Percentiles rank a stretch among this genome's conserved stretches.
Conservation (phyloP, 345 rosid genomes). For the Bruguiera gymnorhiza region DNA sequence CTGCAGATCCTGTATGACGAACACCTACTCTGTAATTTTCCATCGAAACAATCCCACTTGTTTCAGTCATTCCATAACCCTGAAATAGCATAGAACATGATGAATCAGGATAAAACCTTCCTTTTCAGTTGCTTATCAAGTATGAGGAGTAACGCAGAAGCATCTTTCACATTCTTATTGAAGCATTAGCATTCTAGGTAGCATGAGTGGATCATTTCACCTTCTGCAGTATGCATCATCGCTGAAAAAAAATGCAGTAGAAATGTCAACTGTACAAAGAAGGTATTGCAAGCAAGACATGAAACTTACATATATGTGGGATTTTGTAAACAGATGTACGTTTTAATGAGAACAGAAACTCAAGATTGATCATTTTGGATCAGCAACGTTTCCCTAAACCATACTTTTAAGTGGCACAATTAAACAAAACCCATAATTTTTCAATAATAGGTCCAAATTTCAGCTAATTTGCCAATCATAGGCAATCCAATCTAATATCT, state of each 20-base stretch:
- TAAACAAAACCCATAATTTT: no score
- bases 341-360: no score
- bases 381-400: no score
- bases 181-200: not conserved
- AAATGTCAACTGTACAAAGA: no score
- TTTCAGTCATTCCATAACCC: conserved; percentile 97
- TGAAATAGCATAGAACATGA: conserved; percentile 30
- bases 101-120: conserved; percentile 10
- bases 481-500: not conserved
- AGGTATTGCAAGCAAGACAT: no score
- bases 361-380: no score
- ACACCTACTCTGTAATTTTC: conserved; percentile 47
- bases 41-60: conserved; percentile 55
- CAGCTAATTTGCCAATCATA: not conserved
- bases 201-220: not conserved
- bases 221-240: not conserved
- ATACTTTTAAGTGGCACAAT: no score
- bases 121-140: not conserved
- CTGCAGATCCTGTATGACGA: conserved; percentile 66
- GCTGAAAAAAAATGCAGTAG: no score
- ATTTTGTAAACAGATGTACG: no score
- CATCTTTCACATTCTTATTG: not conserved
- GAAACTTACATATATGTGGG: no score
- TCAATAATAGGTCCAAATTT: not conserved
- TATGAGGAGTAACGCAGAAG: not conserved